Evolutionary conservation across 345 rosid genomes (phyloP).

Genomic region (Salix viminalis): DNA sequence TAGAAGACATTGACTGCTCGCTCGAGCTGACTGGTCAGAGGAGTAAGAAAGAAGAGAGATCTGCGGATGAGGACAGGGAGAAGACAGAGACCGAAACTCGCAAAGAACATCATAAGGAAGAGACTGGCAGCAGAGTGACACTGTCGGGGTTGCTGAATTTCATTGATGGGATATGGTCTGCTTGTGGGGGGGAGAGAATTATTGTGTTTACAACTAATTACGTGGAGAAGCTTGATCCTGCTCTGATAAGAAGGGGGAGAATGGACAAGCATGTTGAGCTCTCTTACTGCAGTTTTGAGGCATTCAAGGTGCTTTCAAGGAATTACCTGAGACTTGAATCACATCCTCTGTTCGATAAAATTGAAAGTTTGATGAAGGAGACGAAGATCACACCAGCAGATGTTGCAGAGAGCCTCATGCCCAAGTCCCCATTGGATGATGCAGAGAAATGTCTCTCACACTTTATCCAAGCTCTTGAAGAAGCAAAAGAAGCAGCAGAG

Average conservation of each 20-base stretch:
- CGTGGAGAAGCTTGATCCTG: constrained; percentile 61
- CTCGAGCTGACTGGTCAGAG: constrained; percentile 57
- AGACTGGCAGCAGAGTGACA: constrained; percentile 41
- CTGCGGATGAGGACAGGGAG: constrained; percentile 25
- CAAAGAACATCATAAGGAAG: constrained; percentile 28
- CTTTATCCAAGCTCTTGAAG: constrained; percentile 40
- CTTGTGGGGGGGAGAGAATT: constrained; percentile 64
- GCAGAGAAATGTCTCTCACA: constrained; percentile 33
- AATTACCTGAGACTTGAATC: constrained; percentile 37
- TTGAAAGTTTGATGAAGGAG: constrained; percentile 26
- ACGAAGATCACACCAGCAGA: constrained; percentile 46
- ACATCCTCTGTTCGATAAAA: constrained; percentile 31
- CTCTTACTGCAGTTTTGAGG: constrained; percentile 44
- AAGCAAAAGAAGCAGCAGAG: constrained; percentile 18
- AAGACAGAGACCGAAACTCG: constrained; percentile 25
- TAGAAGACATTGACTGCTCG: constrained; percentile 53
- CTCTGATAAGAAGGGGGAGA: constrained; percentile 62
- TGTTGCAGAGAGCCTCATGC: constrained; percentile 52
- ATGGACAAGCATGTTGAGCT: constrained; percentile 58
- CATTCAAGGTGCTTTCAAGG: constrained; percentile 46
- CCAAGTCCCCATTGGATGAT: constrained; percentile 33
- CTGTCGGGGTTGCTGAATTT: constrained; percentile 62
- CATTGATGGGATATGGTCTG: constrained; percentile 71
- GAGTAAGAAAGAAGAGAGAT: constrained; percentile 32
- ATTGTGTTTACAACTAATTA: constrained; percentile 62